Base-by-base conservation (phyloP, 129 eudicot genomes). In the Centaurea solstitialis region DNA sequence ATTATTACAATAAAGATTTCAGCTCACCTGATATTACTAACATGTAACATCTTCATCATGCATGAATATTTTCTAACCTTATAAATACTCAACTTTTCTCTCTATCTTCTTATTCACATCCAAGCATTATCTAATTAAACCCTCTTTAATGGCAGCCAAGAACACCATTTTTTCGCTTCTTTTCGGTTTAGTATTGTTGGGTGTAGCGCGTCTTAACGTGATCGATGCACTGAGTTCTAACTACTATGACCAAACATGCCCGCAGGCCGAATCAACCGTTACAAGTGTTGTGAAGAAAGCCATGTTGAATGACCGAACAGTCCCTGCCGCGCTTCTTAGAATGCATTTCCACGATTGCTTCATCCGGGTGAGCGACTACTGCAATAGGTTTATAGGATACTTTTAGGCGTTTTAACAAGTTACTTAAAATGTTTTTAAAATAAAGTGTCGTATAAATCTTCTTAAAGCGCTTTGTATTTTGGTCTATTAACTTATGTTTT, bases 311-410 rank as follows among this genome's bases (percentile, higher is more conserved):
- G 96, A 93, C 76, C 83, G 61, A 61, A 91, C 91, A 22, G 95
- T 94, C 38, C 94, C 98, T 2, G 94, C 97, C 72, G 94, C 94
- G 66, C 86, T 93, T 24, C 89, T 93, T 18, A 79, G 98, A 38
- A 90, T 91, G 94, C 95, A 90, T 71, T 90, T 93, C 85, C 97
- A 93, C 76, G 97, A 90, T 68, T 93, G 30, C 30, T 26, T 26
- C 30, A 26, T 26, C 30, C 30, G 30, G 30, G 30, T 26, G 30
- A 26, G 30, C 30, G 30, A 26, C 30, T 26, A 26, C 2, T 2
- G 30, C 2, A 26, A 26, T 26, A 26, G 30, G 30, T 26, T 26
- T 26, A 26, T 26, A 26, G 30, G 30, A 26, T 26, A 26, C 30
- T 0, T 26, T 1, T 26, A 26, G 30, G 2, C 30, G 30, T 26